These are phyloP conservation scores for Neurospora sp. DNA, from an alignment of 495 filamentous ascomycete species.

Conservation along the genomic window DNA sequence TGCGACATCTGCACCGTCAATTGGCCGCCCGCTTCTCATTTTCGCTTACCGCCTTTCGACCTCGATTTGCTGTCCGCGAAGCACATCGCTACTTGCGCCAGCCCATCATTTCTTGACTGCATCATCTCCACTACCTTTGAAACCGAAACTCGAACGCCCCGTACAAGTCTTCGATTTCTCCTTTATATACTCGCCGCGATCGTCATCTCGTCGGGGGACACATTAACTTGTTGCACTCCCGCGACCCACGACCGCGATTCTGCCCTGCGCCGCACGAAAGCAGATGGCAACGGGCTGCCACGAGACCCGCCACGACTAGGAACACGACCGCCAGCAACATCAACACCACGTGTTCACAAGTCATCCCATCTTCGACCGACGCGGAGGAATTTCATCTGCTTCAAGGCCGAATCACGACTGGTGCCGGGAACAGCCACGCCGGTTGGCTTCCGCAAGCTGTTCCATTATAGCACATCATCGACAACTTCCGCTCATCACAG, in stretches of 20 bases:
- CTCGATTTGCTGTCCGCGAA: conserved; percentile 2
- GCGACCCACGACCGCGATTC: background rate
- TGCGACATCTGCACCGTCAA: conserved; percentile 13
- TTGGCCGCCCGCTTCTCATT: conserved; percentile 23
- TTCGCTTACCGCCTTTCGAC: conserved; percentile 36
- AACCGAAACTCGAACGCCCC: no score
- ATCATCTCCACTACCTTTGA: background rate
- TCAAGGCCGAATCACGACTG: background rate
- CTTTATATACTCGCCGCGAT: background rate
- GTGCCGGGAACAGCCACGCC: background rate
- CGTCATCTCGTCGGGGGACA: background rate
- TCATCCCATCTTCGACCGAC: background rate
- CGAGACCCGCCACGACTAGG: background rate
- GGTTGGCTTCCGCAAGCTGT: background rate
- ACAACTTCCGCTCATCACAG: background rate
- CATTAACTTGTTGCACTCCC: background rate
- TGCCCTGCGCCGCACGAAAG: background rate
- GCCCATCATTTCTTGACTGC: background rate
- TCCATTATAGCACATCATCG: background rate
- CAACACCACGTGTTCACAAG: background rate
- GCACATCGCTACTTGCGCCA: background rate
- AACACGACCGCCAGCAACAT: background rate
- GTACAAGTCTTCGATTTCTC: background rate
- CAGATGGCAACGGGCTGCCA: background rate
- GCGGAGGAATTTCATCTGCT: background rate